phyloP scores from a whole-genome alignment of 1,284 basidiomycete species.

The Fistulinella cinereoalba region DNA sequence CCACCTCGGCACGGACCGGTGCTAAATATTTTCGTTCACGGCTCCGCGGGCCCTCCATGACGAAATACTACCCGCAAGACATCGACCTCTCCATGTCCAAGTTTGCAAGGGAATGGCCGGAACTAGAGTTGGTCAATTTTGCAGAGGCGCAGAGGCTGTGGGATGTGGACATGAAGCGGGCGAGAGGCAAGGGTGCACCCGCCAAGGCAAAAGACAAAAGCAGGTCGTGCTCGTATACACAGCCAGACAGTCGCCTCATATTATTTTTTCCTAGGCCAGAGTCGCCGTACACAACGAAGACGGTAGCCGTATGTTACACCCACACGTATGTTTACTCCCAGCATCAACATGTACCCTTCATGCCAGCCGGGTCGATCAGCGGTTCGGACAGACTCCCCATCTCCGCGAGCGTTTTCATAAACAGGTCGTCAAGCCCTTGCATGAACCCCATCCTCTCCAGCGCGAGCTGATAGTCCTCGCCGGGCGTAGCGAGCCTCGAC shows the following conservation, averaged over 20 bases:
- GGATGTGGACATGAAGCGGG: constrained; percentile 65
- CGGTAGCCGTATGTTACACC: constrained; percentile 16
- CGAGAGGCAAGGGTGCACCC: constrained; percentile 76
- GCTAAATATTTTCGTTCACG: constrained; percentile 79
- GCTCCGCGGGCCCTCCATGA: constrained; percentile 75
- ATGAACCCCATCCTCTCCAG: constrained; percentile 52
- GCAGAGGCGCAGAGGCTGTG: constrained; percentile 62
- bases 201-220: constrained; percentile 72
- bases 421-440: constrained; percentile 60
- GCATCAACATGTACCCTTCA: constrained; percentile 25
- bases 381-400: constrained; percentile 45
- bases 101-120: constrained; percentile 51
- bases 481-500: constrained; percentile 31
- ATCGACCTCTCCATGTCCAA: constrained; percentile 53
- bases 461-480: constrained; percentile 39
- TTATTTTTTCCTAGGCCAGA: constrained; percentile 23
- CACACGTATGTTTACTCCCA: neutral
- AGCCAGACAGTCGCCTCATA: neutral
- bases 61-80: constrained; percentile 69
- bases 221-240: constrained; percentile 34
- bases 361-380: constrained; percentile 19
- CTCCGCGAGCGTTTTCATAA: constrained; percentile 54
- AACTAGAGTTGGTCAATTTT: constrained; percentile 57
- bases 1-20: constrained; percentile 71
- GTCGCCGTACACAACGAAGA: constrained; percentile 31